Evolutionary conservation across 2,329 filamentous ascomycete species (phyloP), one percentile per base, ranked within the genome.

Genomic region (Epichloe sibirici): DNA sequence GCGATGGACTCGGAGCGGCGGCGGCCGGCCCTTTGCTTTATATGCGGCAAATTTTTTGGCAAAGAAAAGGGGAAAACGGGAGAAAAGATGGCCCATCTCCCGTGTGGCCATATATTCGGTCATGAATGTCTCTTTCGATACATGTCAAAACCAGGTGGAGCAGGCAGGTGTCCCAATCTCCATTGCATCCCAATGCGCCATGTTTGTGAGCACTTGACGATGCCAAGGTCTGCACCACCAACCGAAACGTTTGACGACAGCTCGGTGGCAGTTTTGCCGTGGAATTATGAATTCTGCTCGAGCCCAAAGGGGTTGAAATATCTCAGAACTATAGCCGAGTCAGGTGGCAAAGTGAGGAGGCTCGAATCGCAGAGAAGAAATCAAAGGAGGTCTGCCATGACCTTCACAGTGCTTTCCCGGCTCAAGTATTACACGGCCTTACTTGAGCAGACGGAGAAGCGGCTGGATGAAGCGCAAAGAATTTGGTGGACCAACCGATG

Each of bases 61-160:
- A 23, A 13, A 4, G 50, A 48, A 13, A 13, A 23, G 25, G 8
- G 3, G 9, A 40, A 45, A 12, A 34, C 5, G 17, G 40, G 35
- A 9, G 63, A 65, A 43, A 25, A 15, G 9, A 50, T 48, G 21
- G 53, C 51, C 2, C 62, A 57, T 45, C 57, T 65, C 15, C 59
- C 59, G 5, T 65, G 63, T 44, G 62, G 63, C 12, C 62, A 65
- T 48, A 17, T 15, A 13, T 62, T 62, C 47, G 62, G 61, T 8
- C 53, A 59, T 23, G 7, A 43, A 4, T 65, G 63, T 25, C 47
- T 63, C 23, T 57, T 49, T 12, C 39, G 38, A 21, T 56, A 51
- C 53, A 49, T 58, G 21, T 5, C 23, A 2, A 11, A 28, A 11
- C 13, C 23, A 13, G 37, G 12, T 12, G n/a, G 53, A 37, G 17